phyloP scores from a whole-genome alignment of 225 moss, liverwort and hornwort genomes.

The Sphagnum contortum region DNA sequence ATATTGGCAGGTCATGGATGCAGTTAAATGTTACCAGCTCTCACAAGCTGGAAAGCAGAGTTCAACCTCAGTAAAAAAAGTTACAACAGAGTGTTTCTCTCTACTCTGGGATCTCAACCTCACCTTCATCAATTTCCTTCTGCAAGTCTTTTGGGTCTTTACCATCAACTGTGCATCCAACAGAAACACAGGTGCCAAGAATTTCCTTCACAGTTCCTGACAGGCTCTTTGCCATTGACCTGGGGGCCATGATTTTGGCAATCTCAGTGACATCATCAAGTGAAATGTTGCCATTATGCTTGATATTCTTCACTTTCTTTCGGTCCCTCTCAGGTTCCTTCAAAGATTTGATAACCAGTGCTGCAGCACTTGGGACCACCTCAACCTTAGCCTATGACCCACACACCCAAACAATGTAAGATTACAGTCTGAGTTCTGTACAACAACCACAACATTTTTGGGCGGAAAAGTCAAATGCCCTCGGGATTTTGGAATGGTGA shows the following conservation, averaged over 20 bases:
- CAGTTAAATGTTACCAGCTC: too few relatives aligned
- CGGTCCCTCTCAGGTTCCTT: conserved; percentile 45
- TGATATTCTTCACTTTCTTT: conserved; percentile 7
- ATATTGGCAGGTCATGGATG: too few relatives aligned
- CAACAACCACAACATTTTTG: too few relatives aligned
- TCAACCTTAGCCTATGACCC: conserved; percentile 32
- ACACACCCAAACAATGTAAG: too few relatives aligned
- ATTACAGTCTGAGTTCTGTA: too few relatives aligned
- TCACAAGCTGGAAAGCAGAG: too few relatives aligned
- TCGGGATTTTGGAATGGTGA: too few relatives aligned
- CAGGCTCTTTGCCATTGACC: conserved; percentile 10
- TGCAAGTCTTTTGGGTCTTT: conserved; percentile 9
- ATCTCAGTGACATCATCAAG: conserved; percentile 9
- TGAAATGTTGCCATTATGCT: conserved; percentile 8
- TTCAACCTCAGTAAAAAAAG: too few relatives aligned
- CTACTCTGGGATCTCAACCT: conserved; percentile 8
- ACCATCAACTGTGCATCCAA: conserved; percentile 6
- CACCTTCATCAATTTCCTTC: conserved; percentile 8
- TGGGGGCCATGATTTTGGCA: conserved; percentile 8
- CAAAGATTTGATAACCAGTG: conserved; percentile 46
- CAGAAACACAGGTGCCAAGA: conserved; percentile 6
- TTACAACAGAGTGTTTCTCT: background rate
- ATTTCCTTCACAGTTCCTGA: conserved; percentile 10
- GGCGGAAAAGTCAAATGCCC: too few relatives aligned
- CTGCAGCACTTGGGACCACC: conserved; percentile 44